Evolutionary conservation across 192 early-diverging fungal genomes (phyloP).

Genomic region (Diversispora eburnea): DNA sequence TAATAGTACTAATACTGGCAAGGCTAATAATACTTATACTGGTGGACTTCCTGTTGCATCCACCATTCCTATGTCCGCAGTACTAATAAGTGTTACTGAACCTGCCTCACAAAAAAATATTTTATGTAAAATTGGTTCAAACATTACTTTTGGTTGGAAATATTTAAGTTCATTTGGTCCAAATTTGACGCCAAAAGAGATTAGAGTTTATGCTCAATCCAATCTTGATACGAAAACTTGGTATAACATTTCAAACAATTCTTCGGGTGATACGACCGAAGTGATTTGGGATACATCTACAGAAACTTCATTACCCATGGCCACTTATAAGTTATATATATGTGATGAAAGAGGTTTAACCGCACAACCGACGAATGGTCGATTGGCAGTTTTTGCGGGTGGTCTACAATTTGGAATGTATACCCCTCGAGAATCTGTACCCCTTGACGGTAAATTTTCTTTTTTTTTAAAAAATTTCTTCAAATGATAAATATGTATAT

Average conservation of each 20-base stretch:
- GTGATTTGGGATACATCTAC: neutral
- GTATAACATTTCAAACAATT: neutral
- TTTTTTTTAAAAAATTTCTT: no score
- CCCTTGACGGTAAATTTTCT: no score
- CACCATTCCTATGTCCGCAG: neutral
- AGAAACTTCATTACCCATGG: neutral
- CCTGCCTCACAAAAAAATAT: neutral
- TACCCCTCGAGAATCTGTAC: neutral
- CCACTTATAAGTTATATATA: constrained; percentile 5
- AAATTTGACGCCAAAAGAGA: neutral
- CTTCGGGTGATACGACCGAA: neutral
- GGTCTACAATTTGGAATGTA: neutral
- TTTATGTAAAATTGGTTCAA: neutral
- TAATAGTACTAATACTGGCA: no score
- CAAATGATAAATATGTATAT: no score
- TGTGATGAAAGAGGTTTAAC: neutral
- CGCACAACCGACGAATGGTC: neutral
- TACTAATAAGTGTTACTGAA: neutral
- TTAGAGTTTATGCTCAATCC: neutral
- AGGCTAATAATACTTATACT: no score
- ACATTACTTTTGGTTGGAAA: constrained; percentile 3
- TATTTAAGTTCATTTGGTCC: neutral
- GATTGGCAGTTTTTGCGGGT: neutral
- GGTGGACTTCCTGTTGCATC: neutral
- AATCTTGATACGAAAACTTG: neutral